Conservation (phyloP, 129 eudicot species). For the Centella asiatica region DNA sequence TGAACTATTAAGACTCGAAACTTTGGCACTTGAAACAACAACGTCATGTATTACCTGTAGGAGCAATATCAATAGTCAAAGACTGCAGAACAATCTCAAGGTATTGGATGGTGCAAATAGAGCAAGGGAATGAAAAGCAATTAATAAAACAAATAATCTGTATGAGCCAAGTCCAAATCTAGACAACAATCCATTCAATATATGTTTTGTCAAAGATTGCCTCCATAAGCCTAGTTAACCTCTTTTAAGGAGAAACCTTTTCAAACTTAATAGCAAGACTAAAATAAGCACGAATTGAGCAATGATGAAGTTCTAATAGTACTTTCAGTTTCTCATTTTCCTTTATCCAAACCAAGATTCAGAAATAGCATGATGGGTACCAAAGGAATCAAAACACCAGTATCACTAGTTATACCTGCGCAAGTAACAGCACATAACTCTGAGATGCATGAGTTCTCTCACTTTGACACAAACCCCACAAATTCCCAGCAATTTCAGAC, state of each 20-base stretch:
- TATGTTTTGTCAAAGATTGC: too few relatives aligned
- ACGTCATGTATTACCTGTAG: slow-evolving; percentile 33
- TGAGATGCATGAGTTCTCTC: slow-evolving; percentile 81
- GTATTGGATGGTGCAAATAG: not conserved
- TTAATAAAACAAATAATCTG: not conserved
- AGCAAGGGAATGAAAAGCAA: not conserved
- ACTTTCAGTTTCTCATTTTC: not conserved
- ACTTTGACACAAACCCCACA: slow-evolving; percentile 73
- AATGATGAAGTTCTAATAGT: not conserved
- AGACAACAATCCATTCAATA: not conserved
- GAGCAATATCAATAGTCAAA: not conserved
- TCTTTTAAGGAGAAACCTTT: not conserved
- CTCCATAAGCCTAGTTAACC: not conserved
- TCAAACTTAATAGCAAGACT: not conserved
- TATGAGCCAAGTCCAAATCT: too few relatives aligned
- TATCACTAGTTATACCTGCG: slow-evolving; percentile 11
- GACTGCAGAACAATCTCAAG: not conserved
- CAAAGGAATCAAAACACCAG: not conserved
- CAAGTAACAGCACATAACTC: slow-evolving; percentile 58
- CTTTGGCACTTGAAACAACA: slow-evolving; percentile 31
- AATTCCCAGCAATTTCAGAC: slow-evolving; percentile 48
- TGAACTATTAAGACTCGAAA: slow-evolving; percentile 36
- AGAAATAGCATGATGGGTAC: not conserved
- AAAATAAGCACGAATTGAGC: not conserved
- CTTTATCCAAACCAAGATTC: not conserved